These are phyloP conservation scores for Euphorbia lathyris DNA, from an alignment of 345 rosid genomes.

Conservation along the genomic window DNA sequence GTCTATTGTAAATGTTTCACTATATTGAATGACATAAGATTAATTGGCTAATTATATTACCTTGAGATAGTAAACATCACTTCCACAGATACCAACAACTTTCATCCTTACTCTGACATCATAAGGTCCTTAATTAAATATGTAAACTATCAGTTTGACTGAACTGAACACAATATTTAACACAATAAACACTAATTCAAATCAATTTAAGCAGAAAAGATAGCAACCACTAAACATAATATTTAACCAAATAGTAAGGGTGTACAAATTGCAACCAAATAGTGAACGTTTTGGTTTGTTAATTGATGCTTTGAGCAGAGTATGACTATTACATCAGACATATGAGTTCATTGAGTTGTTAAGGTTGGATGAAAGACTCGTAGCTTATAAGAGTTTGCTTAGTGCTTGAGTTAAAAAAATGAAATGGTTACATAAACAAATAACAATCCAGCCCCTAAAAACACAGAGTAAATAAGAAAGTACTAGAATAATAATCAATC, in stretches of 20 bases:
- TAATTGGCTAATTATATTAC: conserved; percentile 25
- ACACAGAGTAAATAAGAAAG: too few species aligned
- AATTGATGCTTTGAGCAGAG: conserved; percentile 27
- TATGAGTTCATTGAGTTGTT: conserved; percentile 23
- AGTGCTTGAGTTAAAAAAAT: conserved; percentile 32
- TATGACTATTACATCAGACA: conserved; percentile 25
- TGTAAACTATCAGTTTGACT: not conserved
- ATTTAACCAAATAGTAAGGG: conserved; percentile 15
- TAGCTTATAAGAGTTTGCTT: conserved; percentile 16
- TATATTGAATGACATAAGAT: too few species aligned
- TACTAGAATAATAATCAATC: too few species aligned
- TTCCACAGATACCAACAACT: conserved; percentile 64
- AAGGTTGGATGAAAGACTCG: not conserved
- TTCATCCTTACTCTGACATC: conserved; percentile 52
- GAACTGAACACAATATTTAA: not conserved
- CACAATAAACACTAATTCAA: too few species aligned
- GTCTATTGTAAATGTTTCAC: too few species aligned
- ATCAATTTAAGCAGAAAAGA: too few species aligned
- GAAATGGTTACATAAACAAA: too few species aligned
- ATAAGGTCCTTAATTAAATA: conserved; percentile 36
- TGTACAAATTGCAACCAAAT: conserved; percentile 13
- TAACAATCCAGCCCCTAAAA: too few species aligned
- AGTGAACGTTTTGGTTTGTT: conserved; percentile 28
- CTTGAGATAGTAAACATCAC: conserved; percentile 69
- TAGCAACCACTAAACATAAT: too few species aligned